Evolutionary conservation across 2,329 filamentous ascomycete genomes (phyloP).

Genomic region (Pseudovirgaria hyperparasitica): DNA sequence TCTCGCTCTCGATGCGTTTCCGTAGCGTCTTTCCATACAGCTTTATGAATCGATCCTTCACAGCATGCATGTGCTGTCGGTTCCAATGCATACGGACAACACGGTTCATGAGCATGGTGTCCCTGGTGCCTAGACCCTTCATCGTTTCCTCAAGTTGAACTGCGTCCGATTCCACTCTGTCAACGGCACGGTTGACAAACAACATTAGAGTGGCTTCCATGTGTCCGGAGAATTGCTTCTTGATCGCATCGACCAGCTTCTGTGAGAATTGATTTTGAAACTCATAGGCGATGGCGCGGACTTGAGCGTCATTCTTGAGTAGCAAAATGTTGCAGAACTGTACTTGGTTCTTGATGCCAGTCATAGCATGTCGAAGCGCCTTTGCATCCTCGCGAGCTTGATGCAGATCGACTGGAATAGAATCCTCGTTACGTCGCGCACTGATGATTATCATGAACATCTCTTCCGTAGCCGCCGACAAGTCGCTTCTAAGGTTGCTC

Average conservation of each 20-base stretch:
- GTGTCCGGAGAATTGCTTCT: conserved; percentile 77
- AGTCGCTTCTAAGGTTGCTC: conserved; percentile 59
- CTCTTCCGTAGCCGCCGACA: conserved; percentile 74
- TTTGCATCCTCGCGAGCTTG: conserved; percentile 64
- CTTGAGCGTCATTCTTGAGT: conserved; percentile 64
- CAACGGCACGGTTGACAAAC: conserved; percentile 63
- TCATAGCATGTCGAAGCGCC: conserved; percentile 59
- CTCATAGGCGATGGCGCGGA: conserved; percentile 72
- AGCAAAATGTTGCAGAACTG: conserved; percentile 69
- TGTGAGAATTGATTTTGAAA: conserved; percentile 58
- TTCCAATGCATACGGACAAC: conserved; percentile 80
- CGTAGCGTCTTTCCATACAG: conserved; percentile 56
- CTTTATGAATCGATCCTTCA: conserved; percentile 66
- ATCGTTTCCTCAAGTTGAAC: conserved; percentile 73
- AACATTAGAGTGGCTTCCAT: conserved; percentile 76
- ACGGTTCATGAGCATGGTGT: conserved; percentile 63
- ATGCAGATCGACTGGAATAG: conserved; percentile 56
- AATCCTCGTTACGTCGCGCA: conserved; percentile 66
- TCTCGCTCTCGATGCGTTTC: conserved; percentile 65
- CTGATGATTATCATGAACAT: conserved; percentile 75
- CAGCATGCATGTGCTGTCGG: conserved; percentile 55
- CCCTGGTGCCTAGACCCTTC: conserved; percentile 78
- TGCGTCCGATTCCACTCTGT: conserved; percentile 78
- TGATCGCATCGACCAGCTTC: conserved; percentile 59
- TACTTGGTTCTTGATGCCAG: conserved; percentile 57